Evolutionary conservation across 1,284 basidiomycete genomes (phyloP).

Genomic region (Malassezia nana): DNA sequence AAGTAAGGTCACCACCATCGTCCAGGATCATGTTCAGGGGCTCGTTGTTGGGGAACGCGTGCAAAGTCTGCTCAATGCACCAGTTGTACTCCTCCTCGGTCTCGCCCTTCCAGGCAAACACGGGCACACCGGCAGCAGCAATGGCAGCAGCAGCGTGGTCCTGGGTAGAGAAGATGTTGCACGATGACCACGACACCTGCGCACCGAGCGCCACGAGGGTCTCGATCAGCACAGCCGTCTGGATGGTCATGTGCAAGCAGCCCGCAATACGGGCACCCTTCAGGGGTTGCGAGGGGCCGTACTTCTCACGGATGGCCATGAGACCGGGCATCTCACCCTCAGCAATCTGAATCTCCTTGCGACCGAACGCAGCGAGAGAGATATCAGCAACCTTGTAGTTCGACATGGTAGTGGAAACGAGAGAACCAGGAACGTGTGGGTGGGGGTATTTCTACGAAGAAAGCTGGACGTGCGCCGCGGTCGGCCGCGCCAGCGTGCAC

Average conservation of each 20-base stretch:
- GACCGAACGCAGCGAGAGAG: slow-evolving; percentile 90
- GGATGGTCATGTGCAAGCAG: slow-evolving; percentile 66
- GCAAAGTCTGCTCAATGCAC: slow-evolving; percentile 84
- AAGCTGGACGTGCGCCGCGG: not conserved
- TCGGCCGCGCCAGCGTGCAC: slow-evolving; percentile 6
- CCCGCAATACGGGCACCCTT: slow-evolving; percentile 93
- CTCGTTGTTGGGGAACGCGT: slow-evolving; percentile 67
- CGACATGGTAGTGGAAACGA: slow-evolving; percentile 20
- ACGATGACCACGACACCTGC: slow-evolving; percentile 97
- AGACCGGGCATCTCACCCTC: slow-evolving; percentile 54
- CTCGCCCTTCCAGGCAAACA: slow-evolving; percentile 99
- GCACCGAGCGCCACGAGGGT: slow-evolving; percentile 79
- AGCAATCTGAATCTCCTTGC: slow-evolving; percentile 96
- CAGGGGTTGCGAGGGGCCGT: slow-evolving; percentile 72
- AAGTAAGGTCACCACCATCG: slow-evolving; percentile 95
- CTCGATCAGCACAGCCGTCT: slow-evolving; percentile 56
- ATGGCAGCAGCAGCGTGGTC: slow-evolving; percentile 98
- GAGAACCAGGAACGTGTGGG: not conserved
- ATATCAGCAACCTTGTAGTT: slow-evolving; percentile 59
- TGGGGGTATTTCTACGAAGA: not conserved
- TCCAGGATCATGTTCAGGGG: slow-evolving; percentile 98
- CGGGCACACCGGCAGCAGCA: slow-evolving; percentile 92
- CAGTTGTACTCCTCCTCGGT: slow-evolving; percentile 97
- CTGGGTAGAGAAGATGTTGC: slow-evolving; percentile 98
- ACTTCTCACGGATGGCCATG: slow-evolving; percentile 53